Base-by-base conservation (phyloP, 2,329 filamentous ascomycete genomes). In the Fusarium brachygibbosum region DNA sequence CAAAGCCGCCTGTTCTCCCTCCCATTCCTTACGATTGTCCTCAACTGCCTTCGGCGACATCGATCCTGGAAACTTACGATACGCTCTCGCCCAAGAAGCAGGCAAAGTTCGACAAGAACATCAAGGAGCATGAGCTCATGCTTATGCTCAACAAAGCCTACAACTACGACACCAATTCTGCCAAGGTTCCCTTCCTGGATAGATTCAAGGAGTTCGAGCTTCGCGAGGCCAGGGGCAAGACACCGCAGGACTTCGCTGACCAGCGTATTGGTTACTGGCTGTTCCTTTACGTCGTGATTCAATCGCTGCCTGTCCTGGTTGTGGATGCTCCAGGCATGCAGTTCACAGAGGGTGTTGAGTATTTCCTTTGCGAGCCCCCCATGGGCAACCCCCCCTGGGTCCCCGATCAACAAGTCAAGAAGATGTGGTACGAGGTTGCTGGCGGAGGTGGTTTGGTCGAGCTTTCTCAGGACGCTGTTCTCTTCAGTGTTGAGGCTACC, bases 1-100 rank as follows among this genome's bases (percentile, higher is more conserved):
- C 92, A 11, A 93, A 91, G 16, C 93, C 95, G 2, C 96, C 96
- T 0, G 94, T 98, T 1, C 88, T 95, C 62, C 96, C 96, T 1
- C 93, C 95, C 0, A 89, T 98, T 57, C 95, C 96, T 0, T 98
- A 95, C 75, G 95, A 98, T 76, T 84, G 93, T 6, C 95, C 96
- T 4, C 87, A 90, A 69, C 80, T 97, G 25, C 95, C 95, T 1
- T 87, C 86, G 1, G 86, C 97, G 73, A 84, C 86, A 32, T 83
- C 88, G 2, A 85, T 93, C 19, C 85, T 90, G 58, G 85, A 88
- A 40, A 91, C 89, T 42, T 92, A 88, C 76, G 80, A 86, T 64
- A 85, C 85, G 2, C 83, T 93, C 32, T 86, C 92, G 21, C 77
- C 87, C 2, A 95, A 93, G 80, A 91, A 93, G 72, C 91, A 95